Evolutionary conservation across 164 flowering plant species (phyloP).

Genomic region (Magnolia sinica): DNA sequence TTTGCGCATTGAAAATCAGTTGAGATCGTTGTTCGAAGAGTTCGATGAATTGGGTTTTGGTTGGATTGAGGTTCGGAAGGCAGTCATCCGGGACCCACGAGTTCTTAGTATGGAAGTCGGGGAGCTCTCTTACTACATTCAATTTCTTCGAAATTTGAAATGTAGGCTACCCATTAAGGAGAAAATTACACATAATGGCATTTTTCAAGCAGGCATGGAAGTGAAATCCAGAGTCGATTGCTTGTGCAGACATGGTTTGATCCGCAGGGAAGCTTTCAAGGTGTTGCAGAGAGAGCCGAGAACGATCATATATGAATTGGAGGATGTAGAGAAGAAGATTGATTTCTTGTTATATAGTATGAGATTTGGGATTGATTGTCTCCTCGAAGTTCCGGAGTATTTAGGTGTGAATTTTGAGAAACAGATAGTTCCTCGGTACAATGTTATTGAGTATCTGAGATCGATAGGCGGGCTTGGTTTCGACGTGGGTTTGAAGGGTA

Average conservation of each 20-base stretch:
- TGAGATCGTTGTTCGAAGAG: conserved; percentile 59
- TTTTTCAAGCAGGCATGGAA: conserved; percentile 58
- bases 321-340: conserved; percentile 68
- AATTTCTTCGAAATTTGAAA: conserved; percentile 51
- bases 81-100: conserved; percentile 51
- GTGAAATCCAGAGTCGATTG: conserved; percentile 77
- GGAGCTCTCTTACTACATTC: conserved; percentile 62
- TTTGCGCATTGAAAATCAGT: conserved; percentile 43
- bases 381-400: conserved; percentile 77
- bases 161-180: conserved; percentile 54
- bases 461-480: conserved; percentile 66
- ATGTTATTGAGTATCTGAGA: conserved; percentile 65
- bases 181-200: conserved; percentile 47
- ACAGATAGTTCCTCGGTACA: conserved; percentile 79
- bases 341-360: conserved; percentile 51
- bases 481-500: conserved; percentile 54
- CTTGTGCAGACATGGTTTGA: conserved; percentile 69
- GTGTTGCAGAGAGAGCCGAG: conserved; percentile 77
- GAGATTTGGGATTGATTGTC: conserved; percentile 34
- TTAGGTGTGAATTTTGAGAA: conserved; percentile 81
- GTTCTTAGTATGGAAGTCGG: conserved; percentile 69
- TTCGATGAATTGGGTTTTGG: conserved; percentile 53
- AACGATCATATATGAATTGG: conserved; percentile 44
- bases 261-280: conserved; percentile 68
- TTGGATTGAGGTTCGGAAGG: conserved; percentile 32